Evolutionary conservation across 2,329 filamentous ascomycete genomes (phyloP), one percentile per base, ranked within the genome.

Genomic region (Ophiostoma sp.): DNA sequence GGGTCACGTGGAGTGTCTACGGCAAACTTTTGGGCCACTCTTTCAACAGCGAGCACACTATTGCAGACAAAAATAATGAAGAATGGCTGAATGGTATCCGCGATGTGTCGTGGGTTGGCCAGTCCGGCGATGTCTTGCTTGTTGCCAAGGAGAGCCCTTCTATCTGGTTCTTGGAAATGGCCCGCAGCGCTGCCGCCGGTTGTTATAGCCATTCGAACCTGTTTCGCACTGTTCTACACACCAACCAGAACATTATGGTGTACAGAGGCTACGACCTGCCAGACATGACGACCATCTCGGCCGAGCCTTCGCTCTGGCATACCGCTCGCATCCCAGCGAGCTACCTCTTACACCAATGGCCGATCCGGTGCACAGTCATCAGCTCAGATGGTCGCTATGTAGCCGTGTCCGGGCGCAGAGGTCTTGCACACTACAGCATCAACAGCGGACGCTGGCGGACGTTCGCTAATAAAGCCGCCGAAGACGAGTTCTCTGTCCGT

Each of bases 1-100:
- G 96, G 96, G 92, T 93, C 4, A 95, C 91, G 64, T 99, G 95
- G 95, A 98, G 95, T 80, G 96, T 98, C 50, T 99, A 97, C 82
- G 96, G 96, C 45, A 98, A 97, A 81, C 88, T 92, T 2, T 91
- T 94, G 17, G 94, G 92, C 72, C 93, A 90, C 77, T 97, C 93
- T 79, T 98, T 98, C 80, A 86, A 87, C 7, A 86, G 89, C 15
- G 93, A 97, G 78, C 84, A 85, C 33, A 82, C 84, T 1, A 85
- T 94, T 50, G 89, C 91, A 2, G 83, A 87, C 68, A 83, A 84
- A 7, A 95, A 96, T 78, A 88, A 87, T 36, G 95, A 99, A 79
- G 87, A 89, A 61, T 98, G 95, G 94, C 85, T 98, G n/a, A 86
- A 88, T 6, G 93, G 95, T 3, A 86, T 97, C 31, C 87, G 85